These are phyloP conservation scores for Cornus florida DNA, from an alignment of 148 eudicot genomes.

Conservation along the genomic window DNA sequence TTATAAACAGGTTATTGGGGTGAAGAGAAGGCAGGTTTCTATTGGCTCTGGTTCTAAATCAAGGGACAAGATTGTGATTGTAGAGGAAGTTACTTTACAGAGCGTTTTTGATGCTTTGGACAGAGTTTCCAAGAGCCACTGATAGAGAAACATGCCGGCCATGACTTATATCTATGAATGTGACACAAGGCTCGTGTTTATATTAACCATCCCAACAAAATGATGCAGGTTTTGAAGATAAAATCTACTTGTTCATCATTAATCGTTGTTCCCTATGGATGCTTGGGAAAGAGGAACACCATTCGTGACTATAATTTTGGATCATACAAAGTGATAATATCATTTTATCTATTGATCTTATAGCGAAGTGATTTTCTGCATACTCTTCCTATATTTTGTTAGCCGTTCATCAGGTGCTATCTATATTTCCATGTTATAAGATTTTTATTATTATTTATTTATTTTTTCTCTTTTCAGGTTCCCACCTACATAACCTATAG, in stretches of 20 bases:
- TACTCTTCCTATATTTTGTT: not conserved
- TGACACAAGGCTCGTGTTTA: not conserved
- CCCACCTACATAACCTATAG: not conserved
- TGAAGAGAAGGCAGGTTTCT: slow-evolving; percentile 82
- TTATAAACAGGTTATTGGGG: slow-evolving; percentile 71
- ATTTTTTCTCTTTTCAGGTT: not conserved
- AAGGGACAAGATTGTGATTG: slow-evolving; percentile 85
- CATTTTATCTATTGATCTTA: no score
- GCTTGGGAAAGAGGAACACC: not conserved
- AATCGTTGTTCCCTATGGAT: not conserved
- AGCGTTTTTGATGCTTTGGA: slow-evolving; percentile 67
- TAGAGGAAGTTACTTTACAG: slow-evolving; percentile 66
- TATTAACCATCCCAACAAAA: not conserved
- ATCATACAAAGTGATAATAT: not conserved
- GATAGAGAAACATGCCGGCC: not conserved
- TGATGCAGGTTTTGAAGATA: not conserved
- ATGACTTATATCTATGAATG: not conserved
- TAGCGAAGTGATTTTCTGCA: not conserved
- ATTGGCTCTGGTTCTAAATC: slow-evolving; percentile 88
- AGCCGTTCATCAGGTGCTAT: not conserved
- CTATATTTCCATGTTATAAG: not conserved
- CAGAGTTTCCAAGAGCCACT: slow-evolving; percentile 47
- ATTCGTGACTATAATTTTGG: not conserved
- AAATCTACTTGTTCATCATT: not conserved
- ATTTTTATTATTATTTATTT: no score